Percentiles rank a stretch among this genome's conserved stretches.
Conservation (phyloP, 306 rosid species). For the Lagenaria siceraria region DNA sequence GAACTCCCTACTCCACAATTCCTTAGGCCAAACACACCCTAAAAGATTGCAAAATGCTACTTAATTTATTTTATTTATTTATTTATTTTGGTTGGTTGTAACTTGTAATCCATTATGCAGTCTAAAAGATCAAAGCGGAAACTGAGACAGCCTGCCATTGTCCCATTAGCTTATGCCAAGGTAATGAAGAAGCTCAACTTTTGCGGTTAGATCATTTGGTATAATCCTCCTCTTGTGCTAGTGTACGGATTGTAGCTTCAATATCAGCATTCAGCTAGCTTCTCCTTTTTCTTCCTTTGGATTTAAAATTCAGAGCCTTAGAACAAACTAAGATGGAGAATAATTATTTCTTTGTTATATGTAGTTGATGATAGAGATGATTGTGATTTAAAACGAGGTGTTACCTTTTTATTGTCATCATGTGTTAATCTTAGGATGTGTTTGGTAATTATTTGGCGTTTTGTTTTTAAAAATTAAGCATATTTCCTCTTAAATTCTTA, state of each 20-base stretch:
- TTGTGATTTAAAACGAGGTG: neutral
- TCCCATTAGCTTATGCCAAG: constrained; percentile 70
- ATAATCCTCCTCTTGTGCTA: neutral
- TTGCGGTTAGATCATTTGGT: constrained; percentile 11
- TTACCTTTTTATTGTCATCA: neutral
- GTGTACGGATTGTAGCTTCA: neutral
- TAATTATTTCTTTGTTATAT: neutral
- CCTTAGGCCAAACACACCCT: too few species aligned
- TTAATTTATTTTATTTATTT: neutral
- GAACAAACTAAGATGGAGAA: neutral
- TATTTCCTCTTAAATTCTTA: too few species aligned
- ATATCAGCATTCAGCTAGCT: neutral
- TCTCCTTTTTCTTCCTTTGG: neutral
- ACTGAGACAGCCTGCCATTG: constrained; percentile 58
- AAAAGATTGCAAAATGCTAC: neutral
- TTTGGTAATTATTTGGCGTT: too few species aligned
- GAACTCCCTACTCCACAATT: too few species aligned
- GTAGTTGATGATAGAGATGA: neutral
- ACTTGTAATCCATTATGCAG: constrained; percentile 39
- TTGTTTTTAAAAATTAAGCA: too few species aligned
- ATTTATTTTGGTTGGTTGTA: neutral
- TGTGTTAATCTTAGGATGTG: too few species aligned
- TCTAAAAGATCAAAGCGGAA: constrained; percentile 80
- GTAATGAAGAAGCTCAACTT: constrained; percentile 90
- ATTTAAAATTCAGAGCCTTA: neutral